Base-by-base conservation (phyloP, 345 rosid species). In the Hevea brasiliensis region DNA sequence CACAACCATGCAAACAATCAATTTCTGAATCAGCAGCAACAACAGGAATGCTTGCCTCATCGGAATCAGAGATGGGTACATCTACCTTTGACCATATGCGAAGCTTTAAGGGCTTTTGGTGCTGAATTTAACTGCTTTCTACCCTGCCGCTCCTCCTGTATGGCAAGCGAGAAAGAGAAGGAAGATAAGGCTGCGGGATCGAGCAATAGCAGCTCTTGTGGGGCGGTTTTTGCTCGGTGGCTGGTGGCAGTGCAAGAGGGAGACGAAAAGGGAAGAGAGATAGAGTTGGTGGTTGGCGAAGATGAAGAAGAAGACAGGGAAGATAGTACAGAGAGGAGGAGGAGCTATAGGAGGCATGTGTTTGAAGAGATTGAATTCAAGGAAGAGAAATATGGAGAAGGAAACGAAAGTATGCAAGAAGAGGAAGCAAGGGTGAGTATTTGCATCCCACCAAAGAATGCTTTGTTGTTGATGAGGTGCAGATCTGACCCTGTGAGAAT, bases 401-500 rank as follows among this genome's bases (percentile, higher is more conserved):
- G 50, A 55, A 75, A 63, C 72, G 79, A 48, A 35, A 26, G 32
- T 32, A 71, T 73, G 41, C 27, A 50, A 9, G 92, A 80, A 47
- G 88, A 79, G 65, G 87, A 83, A 26, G 87, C 72, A 3, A 73
- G 91, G 51, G 88, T 87, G 26, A 87, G 89, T 53, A 75, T 87
- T 1, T 88, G 91, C 78, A 61, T 89, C 15, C 97, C 98, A 35
- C 97, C 98, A 0, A 92, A 90, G 86, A 94, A 92, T 61, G 97
- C 98, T 48, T 84, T 94, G 67, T 78, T 92, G 73, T 48, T 92
- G 75, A 94, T 94, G 98, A 83, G 97, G 68, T 94, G 97, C 71
- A 88, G 97, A 89, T 92, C 97, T 81, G 98, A 94, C 72, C 97
- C 98, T 71, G 97, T 92, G 14, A 90, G 87, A 80, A 88, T 94